Percentiles rank a stretch among this genome's conserved stretches.
These are phyloP conservation scores for Thyridium curvatum DNA, from an alignment of 2,329 filamentous ascomycete species.

Conservation along the genomic window DNA sequence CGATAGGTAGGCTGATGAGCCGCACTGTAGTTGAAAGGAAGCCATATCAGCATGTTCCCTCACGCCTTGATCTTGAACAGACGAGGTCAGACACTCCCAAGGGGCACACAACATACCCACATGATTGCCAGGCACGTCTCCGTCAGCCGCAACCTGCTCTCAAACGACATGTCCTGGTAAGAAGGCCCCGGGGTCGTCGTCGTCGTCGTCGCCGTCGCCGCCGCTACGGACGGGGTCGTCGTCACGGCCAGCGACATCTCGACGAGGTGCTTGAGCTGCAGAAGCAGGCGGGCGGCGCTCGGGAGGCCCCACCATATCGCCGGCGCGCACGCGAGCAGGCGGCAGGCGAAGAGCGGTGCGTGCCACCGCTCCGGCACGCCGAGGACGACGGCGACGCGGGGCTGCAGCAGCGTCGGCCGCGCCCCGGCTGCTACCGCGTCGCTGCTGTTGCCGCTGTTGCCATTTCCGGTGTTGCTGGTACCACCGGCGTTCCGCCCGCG, in stretches of 20 bases:
- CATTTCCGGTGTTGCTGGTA: background rate
- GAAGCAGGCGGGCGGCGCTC: constrained; percentile 61
- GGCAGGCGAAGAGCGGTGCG: constrained; percentile 63
- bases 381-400: constrained; percentile 67
- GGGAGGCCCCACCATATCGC: constrained; percentile 67
- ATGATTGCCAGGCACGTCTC: constrained; percentile 67
- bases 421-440: constrained; percentile 7
- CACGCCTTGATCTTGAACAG: too few species aligned
- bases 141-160: constrained; percentile 50
- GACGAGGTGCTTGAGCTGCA: constrained; percentile 47
- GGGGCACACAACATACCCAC: constrained; percentile 50
- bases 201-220: constrained; percentile 3
- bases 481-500: background rate
- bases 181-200: constrained; percentile 4
- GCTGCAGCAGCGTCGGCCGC: constrained; percentile 52
- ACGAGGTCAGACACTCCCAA: constrained; percentile 1
- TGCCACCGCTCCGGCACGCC: constrained; percentile 70
- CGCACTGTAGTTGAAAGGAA: constrained; percentile 46
- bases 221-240: constrained; percentile 7
- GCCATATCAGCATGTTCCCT: too few species aligned
- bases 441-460: constrained; percentile 3
- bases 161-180: constrained; percentile 17
- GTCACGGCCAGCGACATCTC: constrained; percentile 13
- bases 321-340: constrained; percentile 65
- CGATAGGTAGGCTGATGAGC: constrained; percentile 69